Conservation (phyloP, 2,329 filamentous ascomycete species). For the Neoscytalidium dimidiatum region DNA sequence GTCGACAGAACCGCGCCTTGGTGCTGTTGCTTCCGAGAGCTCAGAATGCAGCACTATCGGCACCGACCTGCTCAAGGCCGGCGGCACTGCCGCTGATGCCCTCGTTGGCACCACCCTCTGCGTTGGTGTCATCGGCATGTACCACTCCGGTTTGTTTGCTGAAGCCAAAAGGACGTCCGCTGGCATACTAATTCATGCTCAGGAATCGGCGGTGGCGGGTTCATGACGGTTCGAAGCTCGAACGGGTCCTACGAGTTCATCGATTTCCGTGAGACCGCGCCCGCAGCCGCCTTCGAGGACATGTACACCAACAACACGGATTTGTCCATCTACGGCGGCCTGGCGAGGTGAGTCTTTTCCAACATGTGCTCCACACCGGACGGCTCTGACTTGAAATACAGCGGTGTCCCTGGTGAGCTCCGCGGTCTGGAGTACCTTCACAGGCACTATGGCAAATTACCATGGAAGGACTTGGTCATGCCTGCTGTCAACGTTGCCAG, state of each 20-base stretch:
- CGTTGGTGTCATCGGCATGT: constrained; percentile 52
- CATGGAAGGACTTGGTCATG: constrained; percentile 64
- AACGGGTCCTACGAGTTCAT: constrained; percentile 81
- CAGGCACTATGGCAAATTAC: constrained; percentile 62
- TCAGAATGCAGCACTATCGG: constrained; percentile 50
- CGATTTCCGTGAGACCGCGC: constrained; percentile 88
- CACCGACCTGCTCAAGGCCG: constrained; percentile 45
- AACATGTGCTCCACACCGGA: too few relatives aligned
- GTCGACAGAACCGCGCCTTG: constrained; percentile 27
- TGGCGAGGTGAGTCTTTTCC: constrained; percentile 46
- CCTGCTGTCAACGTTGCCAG: constrained; percentile 73
- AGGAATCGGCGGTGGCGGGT: constrained; percentile 88
- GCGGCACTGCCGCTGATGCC: constrained; percentile 56
- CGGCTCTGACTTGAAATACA: constrained; percentile 28
- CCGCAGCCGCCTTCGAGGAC: constrained; percentile 75
- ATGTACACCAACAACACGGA: constrained; percentile 77
- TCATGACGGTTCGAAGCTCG: constrained; percentile 74
- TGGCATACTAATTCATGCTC: constrained; percentile 29
- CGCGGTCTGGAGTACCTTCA: constrained; percentile 80
- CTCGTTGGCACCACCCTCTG: constrained; percentile 51
- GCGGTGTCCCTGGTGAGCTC: constrained; percentile 72
- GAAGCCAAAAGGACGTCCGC: too few relatives aligned
- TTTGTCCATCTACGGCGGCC: constrained; percentile 69
- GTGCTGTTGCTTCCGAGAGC: constrained; percentile 50
- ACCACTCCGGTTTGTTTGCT: constrained; percentile 35